phyloP scores from a whole-genome alignment of 164 flowering plant genomes.

The Kalanchoe fedtschenkoi region DNA sequence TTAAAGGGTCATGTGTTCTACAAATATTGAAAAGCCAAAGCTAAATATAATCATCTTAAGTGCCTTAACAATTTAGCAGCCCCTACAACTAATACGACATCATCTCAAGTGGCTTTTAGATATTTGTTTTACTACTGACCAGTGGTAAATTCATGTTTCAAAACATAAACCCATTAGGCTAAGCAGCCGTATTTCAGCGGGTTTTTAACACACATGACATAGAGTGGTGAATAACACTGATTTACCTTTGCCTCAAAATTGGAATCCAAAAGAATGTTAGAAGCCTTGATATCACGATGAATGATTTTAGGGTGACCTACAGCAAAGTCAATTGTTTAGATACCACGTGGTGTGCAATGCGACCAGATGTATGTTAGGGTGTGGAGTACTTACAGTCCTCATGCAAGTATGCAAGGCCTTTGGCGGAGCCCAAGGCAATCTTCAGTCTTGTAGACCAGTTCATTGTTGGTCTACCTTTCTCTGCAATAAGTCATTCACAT shows the following conservation, averaged over 20 bases:
- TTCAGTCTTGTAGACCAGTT: slow-evolving; percentile 39
- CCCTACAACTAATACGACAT: not conserved
- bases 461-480: slow-evolving; percentile 29
- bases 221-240: not conserved
- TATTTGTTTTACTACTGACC: not conserved
- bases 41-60: not conserved
- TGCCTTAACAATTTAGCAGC: not conserved
- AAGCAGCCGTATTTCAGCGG: too few relatives aligned
- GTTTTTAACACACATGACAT: not conserved
- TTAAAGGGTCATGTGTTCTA: not conserved
- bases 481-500: slow-evolving; percentile 13
- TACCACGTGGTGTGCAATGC: not conserved
- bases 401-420: slow-evolving; percentile 46
- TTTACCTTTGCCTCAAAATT: slow-evolving; percentile 41
- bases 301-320: slow-evolving; percentile 45
- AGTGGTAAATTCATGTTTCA: not conserved
- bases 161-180: too few relatives aligned
- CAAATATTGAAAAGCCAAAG: not conserved
- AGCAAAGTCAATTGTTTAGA: not conserved
- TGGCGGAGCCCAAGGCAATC: slow-evolving; percentile 46
- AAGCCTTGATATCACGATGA: slow-evolving; percentile 44
- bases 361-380: not conserved
- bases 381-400: slow-evolving; percentile 37
- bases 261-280: slow-evolving; percentile 35
- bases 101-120: not conserved